These are phyloP conservation scores for Coelastrella sp. DNA, from an alignment of 139 green algal genomes.

Conservation along the genomic window DNA sequence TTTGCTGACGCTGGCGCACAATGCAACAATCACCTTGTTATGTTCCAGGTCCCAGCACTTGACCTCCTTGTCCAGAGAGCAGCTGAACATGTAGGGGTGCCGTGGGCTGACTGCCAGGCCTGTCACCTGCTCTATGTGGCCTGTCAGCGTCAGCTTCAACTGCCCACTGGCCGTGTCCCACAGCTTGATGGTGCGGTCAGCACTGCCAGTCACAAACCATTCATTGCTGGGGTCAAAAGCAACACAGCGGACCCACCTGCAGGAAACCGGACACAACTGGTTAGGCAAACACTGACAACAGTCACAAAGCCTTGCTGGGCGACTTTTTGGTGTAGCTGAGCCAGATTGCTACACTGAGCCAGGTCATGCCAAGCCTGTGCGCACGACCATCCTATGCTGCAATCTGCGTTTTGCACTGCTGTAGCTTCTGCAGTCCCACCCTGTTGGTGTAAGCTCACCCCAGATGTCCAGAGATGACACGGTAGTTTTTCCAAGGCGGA, in stretches of 20 bases:
- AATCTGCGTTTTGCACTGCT: no score
- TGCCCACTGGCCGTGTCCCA: constrained; percentile 92
- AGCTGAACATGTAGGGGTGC: constrained; percentile 99
- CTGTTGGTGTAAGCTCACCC: constrained; percentile 75
- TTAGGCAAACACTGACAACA: not conserved
- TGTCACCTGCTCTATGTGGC: constrained; percentile 98
- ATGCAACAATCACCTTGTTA: constrained; percentile 89
- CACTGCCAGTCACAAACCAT: constrained; percentile 94
- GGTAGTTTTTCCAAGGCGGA: constrained; percentile 96
- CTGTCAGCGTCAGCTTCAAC: constrained; percentile 99
- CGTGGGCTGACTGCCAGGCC: constrained; percentile 88
- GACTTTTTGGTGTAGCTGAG: not conserved
- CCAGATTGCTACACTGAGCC: not conserved
- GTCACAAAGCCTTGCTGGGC: no score
- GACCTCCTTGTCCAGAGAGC: constrained; percentile 97
- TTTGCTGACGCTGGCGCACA: not conserved
- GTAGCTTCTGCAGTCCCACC: no score
- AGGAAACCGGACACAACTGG: not conserved
- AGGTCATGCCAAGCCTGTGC: no score
- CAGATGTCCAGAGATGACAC: constrained; percentile 96
- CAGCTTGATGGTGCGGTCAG: constrained; percentile 99
- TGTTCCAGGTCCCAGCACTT: constrained; percentile 99
- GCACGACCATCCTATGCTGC: no score
- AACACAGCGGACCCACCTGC: constrained; percentile 93
- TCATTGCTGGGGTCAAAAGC: constrained; percentile 97